Percentiles rank a stretch among this genome's conserved stretches.
Conservation (phyloP, 345 rosid genomes). For the Dipteronia dyeriana region DNA sequence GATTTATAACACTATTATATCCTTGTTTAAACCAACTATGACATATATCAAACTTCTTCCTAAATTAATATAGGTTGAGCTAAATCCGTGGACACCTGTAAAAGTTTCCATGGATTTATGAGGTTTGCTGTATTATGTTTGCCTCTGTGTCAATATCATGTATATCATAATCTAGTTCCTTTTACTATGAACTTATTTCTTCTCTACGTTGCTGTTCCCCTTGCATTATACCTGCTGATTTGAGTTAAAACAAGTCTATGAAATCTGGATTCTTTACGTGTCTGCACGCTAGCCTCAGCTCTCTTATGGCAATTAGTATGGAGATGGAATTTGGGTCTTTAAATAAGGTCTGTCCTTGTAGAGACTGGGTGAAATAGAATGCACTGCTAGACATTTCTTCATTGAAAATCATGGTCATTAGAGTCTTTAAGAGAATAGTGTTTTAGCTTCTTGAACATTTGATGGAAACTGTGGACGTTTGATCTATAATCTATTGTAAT, state of each 20-base stretch:
- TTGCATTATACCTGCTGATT: neutral
- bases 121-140: neutral
- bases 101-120: neutral
- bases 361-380: neutral
- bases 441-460: neutral
- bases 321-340: neutral
- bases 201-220: neutral
- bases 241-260: neutral
- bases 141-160: neutral
- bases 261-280: neutral
- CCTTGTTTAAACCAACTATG: neutral
- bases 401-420: neutral
- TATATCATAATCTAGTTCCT: neutral
- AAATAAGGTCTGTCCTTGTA: neutral
- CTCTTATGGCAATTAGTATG: neutral
- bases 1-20: neutral
- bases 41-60: neutral
- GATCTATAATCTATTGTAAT: neutral
- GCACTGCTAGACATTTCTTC: neutral
- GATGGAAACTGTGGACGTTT: neutral
- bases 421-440: neutral
- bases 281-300: too few species aligned
- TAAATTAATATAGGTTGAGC: neutral
- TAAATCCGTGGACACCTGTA: neutral
- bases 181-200: neutral